Evolutionary conservation across 2,329 filamentous ascomycete species (phyloP), one percentile per base, ranked within the genome.

Genomic region (Cytospora mali): DNA sequence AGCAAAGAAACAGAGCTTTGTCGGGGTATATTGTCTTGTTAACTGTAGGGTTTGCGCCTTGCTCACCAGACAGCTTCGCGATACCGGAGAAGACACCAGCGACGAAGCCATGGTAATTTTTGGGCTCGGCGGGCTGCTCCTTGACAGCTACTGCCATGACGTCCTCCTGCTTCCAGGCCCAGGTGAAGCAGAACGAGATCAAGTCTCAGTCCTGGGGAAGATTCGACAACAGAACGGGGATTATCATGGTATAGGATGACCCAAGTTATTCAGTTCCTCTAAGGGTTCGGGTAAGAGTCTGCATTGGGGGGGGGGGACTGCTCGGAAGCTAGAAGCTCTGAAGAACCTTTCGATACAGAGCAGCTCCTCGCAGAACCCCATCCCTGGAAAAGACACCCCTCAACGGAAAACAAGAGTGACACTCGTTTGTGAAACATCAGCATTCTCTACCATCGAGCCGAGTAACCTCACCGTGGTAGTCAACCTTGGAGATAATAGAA

Each of bases 51-150:
- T 62, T 18, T 49, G 54, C 42, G 42, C 31, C 33, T 25, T 52
- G 77, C 84, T 69, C 76, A 94, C 92, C 92, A 71, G 85, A 87
- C 62, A 97, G 80, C 79, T 98, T 98, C 63, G 93, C 88, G 71
- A 98, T 89, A 27, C 95, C 95, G 42, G 92, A 96, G 73, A 97
- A 97, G 7, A 97, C 87, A n/a, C 95, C 95, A 0, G 92, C 95
- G 29, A 97, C 92, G 74, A 98, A 99, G n/a, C 94, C 95, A 71
- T 92, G 93, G 81, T 97, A 98, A 73, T 91, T 89, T 68, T 80
- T 84, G 70, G 66, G 69, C 66, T 69, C 66, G 54, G 66, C 64
- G 25, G 67, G 70, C 58, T 69, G 67, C 62, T 69, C 70, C 73
- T 66, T 58, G 18, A 56, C 25, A 27, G 27, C 54, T 27, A 28